Evolutionary conservation across 2,329 filamentous ascomycete species (phyloP).

Genomic region (Claviceps sp.): DNA sequence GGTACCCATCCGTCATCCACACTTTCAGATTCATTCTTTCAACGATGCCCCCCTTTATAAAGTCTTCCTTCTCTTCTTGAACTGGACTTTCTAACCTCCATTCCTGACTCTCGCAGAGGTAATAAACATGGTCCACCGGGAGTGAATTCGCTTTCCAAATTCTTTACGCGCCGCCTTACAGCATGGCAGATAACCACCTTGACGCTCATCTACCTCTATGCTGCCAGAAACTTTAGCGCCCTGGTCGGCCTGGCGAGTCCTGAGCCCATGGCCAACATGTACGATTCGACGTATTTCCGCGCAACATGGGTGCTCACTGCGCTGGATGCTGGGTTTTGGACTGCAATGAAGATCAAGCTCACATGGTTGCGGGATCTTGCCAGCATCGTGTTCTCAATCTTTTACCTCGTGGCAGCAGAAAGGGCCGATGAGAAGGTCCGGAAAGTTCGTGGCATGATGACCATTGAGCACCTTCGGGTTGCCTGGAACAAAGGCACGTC

Average conservation of each 20-base stretch:
- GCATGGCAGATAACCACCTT: constrained; percentile 81
- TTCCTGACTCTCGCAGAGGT: constrained; percentile 42
- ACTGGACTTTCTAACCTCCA: background rate
- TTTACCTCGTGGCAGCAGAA: constrained; percentile 87
- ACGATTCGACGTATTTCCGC: constrained; percentile 82
- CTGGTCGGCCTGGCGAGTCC: constrained; percentile 82
- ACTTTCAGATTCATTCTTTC: background rate
- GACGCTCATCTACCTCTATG: constrained; percentile 83
- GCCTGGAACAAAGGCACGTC: constrained; percentile 93
- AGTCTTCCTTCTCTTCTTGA: background rate
- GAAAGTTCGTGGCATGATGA: constrained; percentile 74
- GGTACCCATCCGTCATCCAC: background rate
- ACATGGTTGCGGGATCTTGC: constrained; percentile 74
- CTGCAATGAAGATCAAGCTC: constrained; percentile 75
- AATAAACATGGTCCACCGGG: constrained; percentile 78
- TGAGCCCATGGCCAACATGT: constrained; percentile 87
- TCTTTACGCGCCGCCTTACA: constrained; percentile 59
- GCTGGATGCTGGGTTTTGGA: constrained; percentile 95
- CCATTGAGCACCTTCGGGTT: constrained; percentile 79
- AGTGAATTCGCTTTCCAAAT: constrained; percentile 54
- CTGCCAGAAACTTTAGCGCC: constrained; percentile 85
- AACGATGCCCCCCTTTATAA: background rate
- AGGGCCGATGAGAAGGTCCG: constrained; percentile 93
- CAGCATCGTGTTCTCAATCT: constrained; percentile 71
- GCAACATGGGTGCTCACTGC: constrained; percentile 95